These are phyloP conservation scores for Escovopsis weberi DNA, from an alignment of 2,329 filamentous ascomycete genomes.

Conservation along the genomic window DNA sequence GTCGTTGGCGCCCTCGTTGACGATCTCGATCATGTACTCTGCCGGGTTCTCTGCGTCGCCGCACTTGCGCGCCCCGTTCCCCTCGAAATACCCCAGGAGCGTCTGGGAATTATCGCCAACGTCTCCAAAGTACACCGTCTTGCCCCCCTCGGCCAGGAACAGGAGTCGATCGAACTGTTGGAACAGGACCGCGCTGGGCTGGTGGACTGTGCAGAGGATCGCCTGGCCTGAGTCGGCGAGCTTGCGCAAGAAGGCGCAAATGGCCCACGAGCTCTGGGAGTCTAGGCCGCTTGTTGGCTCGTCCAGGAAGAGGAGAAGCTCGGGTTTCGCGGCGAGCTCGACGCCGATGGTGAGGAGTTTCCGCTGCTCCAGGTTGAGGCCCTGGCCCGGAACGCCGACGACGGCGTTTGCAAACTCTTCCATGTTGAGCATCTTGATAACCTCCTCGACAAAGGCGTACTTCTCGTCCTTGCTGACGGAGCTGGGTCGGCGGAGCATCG, in stretches of 20 bases:
- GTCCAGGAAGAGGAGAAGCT: constrained; percentile 46
- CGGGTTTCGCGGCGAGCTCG: constrained; percentile 40
- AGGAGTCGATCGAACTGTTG: constrained; percentile 45
- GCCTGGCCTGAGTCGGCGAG: constrained; percentile 40
- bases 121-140: constrained; percentile 55
- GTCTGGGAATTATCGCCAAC: constrained; percentile 45
- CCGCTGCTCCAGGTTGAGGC: constrained; percentile 46
- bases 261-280: constrained; percentile 48
- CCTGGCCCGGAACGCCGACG: constrained; percentile 47
- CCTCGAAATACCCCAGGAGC: constrained; percentile 49
- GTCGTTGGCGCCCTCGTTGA: constrained; percentile 25
- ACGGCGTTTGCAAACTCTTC: constrained; percentile 51
- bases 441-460: constrained; percentile 45
- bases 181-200: constrained; percentile 38
- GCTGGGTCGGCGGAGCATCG: constrained; percentile 42
- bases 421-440: constrained; percentile 54
- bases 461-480: constrained; percentile 41
- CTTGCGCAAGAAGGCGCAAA: constrained; percentile 46
- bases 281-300: constrained; percentile 50
- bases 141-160: constrained; percentile 49
- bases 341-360: constrained; percentile 50
- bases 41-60: constrained; percentile 53
- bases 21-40: constrained; percentile 55
- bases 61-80: constrained; percentile 46
- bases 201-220: constrained; percentile 40